Evolutionary conservation across 177 flowering plant genomes (phyloP).

Genomic region (Vitis hybrid): DNA sequence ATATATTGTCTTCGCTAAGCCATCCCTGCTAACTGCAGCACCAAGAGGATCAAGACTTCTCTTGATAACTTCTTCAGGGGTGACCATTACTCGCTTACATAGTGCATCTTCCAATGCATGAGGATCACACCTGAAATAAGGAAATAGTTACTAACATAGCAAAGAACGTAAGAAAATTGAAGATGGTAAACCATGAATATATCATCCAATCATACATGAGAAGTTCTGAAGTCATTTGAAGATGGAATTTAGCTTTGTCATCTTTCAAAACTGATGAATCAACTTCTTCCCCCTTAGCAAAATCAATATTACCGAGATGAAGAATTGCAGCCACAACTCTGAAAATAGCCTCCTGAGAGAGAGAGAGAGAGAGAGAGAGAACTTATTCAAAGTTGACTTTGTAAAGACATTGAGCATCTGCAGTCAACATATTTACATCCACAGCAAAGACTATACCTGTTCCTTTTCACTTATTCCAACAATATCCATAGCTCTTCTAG

Average conservation of each 20-base stretch:
- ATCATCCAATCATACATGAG: constrained; percentile 41
- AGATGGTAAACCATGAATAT: not conserved
- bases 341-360: constrained; percentile 65
- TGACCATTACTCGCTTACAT: constrained; percentile 66
- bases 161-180: not conserved
- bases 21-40: constrained; percentile 60
- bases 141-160: not conserved
- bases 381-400: not conserved
- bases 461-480: constrained; percentile 58
- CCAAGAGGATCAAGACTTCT: constrained; percentile 61
- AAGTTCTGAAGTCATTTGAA: constrained; percentile 59
- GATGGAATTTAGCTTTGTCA: constrained; percentile 55
- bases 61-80: constrained; percentile 69
- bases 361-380: not conserved
- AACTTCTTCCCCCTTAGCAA: constrained; percentile 51
- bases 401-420: not conserved
- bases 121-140: constrained; percentile 52
- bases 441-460: constrained; percentile 39
- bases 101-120: constrained; percentile 55
- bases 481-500: constrained; percentile 44
- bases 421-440: not conserved
- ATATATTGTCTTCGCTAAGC: constrained; percentile 20
- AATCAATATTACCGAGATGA: constrained; percentile 67
- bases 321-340: constrained; percentile 71
- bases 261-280: constrained; percentile 62